Evolutionary conservation across 345 rosid species (phyloP).

Genomic region (Eucalyptus erythrocorys): DNA sequence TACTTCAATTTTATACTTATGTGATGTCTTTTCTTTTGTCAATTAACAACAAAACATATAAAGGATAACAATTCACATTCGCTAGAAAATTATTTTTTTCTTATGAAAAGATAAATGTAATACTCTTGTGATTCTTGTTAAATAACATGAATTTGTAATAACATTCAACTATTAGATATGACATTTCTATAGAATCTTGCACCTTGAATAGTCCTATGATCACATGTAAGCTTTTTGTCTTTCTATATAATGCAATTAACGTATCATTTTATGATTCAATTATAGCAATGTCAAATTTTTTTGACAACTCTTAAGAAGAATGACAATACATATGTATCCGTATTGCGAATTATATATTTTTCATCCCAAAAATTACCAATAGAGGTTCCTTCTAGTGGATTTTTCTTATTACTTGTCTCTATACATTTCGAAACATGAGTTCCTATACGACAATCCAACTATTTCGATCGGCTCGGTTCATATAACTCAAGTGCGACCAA

Average conservation of each 20-base stretch:
- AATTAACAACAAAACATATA: not conserved
- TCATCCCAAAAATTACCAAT: not conserved
- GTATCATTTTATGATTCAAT: not conserved
- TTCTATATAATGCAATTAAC: too few species aligned
- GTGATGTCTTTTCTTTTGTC: rapidly evolving
- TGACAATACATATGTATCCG: not conserved
- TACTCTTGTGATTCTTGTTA: not conserved
- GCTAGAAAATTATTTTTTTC: not conserved
- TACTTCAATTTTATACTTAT: not conserved
- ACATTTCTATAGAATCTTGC: not conserved
- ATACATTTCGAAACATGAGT: not conserved
- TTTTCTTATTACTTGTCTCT: not conserved
- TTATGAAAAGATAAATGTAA: not conserved
- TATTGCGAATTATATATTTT: not conserved
- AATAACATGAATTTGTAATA: too few species aligned
- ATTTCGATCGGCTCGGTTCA: not conserved
- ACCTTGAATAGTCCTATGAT: too few species aligned
- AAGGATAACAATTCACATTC: not conserved
- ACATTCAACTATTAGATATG: not conserved
- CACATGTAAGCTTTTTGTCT: too few species aligned
- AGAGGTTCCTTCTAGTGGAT: not conserved
- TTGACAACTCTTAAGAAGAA: not conserved
- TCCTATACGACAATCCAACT: not conserved
- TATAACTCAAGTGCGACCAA: not conserved
- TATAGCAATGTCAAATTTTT: not conserved